Evolutionary conservation across 306 rosid species (phyloP).

Genomic region (Echinosophora koreensis): DNA sequence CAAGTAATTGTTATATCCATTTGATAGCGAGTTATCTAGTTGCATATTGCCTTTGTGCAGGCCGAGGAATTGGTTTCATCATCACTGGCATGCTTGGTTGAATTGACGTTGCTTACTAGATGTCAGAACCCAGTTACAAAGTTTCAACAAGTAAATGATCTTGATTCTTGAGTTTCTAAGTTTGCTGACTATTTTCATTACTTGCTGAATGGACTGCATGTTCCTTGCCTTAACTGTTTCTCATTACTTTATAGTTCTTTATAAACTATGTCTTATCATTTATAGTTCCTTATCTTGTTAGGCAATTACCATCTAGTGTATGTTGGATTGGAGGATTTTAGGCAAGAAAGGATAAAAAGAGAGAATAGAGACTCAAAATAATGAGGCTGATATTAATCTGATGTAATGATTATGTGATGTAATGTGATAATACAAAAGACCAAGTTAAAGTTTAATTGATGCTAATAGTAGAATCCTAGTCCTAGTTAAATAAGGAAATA

Average conservation of each 20-base stretch:
- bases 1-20: slow-evolving; percentile 26
- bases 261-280: slow-evolving; percentile 10
- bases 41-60: slow-evolving; percentile 54
- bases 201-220: slow-evolving; percentile 35
- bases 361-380: too few relatives aligned
- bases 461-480: too few relatives aligned
- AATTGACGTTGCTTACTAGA: slow-evolving; percentile 45
- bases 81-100: slow-evolving; percentile 67
- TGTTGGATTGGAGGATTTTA: too few relatives aligned
- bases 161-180: slow-evolving; percentile 24
- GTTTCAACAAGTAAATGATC: slow-evolving; percentile 74
- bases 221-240: slow-evolving; percentile 19
- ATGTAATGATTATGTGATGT: too few relatives aligned
- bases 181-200: slow-evolving; percentile 37
- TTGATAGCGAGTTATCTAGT: slow-evolving; percentile 29
- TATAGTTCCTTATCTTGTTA: not conserved
- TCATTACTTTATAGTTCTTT: not conserved
- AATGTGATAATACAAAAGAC: too few relatives aligned
- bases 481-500: too few relatives aligned
- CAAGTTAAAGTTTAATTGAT: too few relatives aligned
- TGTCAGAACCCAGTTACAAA: slow-evolving; percentile 55
- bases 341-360: too few relatives aligned
- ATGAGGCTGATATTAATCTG: too few relatives aligned
- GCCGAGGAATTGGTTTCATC: slow-evolving; percentile 76
- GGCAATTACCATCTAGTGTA: not conserved